Evolutionary conservation across 495 filamentous ascomycete species (phyloP).

Genomic region (Tuber melanosporum): DNA sequence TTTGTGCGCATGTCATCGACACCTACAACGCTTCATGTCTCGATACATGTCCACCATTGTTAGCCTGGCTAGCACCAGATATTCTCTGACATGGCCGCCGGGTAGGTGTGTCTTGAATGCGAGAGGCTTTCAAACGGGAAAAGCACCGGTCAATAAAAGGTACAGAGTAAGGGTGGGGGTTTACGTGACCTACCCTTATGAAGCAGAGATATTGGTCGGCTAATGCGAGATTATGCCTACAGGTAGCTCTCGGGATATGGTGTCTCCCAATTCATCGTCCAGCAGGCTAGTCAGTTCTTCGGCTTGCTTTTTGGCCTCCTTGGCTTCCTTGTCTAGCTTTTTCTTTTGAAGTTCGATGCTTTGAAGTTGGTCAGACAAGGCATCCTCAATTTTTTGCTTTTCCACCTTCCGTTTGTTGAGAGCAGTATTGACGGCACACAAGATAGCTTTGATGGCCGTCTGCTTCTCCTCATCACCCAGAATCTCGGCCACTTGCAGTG

Average conservation of each 20-base stretch:
- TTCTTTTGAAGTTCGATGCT: constrained; percentile 12
- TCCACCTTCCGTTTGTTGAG: not conserved
- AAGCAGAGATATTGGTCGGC: not conserved
- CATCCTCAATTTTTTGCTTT: not conserved
- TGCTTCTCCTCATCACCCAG: constrained; percentile 10
- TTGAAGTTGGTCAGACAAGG: not conserved
- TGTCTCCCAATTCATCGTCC: not conserved
- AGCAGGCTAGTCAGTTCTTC: not conserved
- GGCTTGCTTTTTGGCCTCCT: not conserved
- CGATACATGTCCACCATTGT: not conserved
- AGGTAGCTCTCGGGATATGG: not conserved
- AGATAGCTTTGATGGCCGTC: constrained; percentile 4
- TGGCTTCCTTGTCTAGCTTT: not conserved
- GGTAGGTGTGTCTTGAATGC: not conserved
- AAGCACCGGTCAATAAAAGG: not conserved
- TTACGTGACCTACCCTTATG: not conserved
- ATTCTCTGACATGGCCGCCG: not conserved
- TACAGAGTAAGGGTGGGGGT: not conserved
- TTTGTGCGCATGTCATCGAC: not conserved
- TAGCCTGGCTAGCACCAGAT: not conserved
- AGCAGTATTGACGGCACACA: constrained; percentile 7
- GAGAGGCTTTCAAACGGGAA: not conserved
- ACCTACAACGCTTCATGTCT: not conserved
- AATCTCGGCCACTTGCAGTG: constrained; percentile 5
- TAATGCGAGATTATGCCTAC: not conserved